Base-by-base conservation (phyloP, 2,329 filamentous ascomycete species). In the Neofusicoccum cordaticola region DNA sequence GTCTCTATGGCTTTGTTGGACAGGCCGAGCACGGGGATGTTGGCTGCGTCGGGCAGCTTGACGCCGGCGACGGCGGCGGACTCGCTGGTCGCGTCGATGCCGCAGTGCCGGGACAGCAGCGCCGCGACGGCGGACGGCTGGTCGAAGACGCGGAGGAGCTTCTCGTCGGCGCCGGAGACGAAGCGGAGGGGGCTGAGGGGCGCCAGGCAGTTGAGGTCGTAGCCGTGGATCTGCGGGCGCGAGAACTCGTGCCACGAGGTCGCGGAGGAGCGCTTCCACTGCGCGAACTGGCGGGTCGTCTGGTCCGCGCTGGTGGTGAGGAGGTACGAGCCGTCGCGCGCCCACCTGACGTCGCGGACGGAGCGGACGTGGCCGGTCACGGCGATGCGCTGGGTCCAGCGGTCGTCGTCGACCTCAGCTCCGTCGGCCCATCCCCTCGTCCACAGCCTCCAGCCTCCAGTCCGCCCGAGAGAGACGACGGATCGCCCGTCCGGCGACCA, bases 151-250 rank as follows among this genome's bases (percentile, higher is more conserved):
- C 95, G 90, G 75, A 99, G 86, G n/a, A 99, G 86, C 79, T 99
- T 99, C 81, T 99, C 95, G 69, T 99, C 95, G 2, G 95, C 95
- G 6, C 95, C 95, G 2, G 93, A 96, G 22, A 98, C 90, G 74
- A 99, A 99, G 69, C 89, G 90, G 7, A 86, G 84, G 7, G 85
- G 78, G 7, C 87, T 88, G 4, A 97, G 82, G 0, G 88, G 85
- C 72, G 93, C 90, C 68, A 98, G 88, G 76, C 95, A 98, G 81
- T 98, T 99, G 63, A 99, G 84, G 75, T 99, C 94, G 76, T 99
- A 99, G 42, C 95, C 95, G 75, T 99, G 95, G 68, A 99, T 99
- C 75, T 99, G 95, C 3, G 95, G 95, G 57, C 95, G 85, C 0
- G 93, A 90, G 82, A 98, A 93, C 76, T 99, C 95, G 77, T 98